Percentiles rank a stretch among this genome's conserved stretches.
Conservation (phyloP, 176 grass and related monocot species). For the Raddia guianensis region DNA sequence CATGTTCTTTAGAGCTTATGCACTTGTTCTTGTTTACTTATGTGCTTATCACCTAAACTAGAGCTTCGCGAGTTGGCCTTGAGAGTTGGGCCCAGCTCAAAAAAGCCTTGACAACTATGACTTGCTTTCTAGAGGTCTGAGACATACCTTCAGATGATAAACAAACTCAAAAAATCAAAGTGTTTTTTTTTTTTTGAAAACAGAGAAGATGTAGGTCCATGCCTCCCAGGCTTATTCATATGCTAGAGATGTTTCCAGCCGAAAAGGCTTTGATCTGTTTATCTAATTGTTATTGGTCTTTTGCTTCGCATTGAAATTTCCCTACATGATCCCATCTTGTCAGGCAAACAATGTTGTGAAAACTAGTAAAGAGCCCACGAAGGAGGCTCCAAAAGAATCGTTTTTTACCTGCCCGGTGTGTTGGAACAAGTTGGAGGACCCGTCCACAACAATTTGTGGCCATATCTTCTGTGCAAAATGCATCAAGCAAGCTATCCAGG, state of each 20-base stretch:
- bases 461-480: conserved; percentile 82
- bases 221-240: conserved; percentile 8
- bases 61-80: no score
- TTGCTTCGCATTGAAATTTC: conserved; percentile 2
- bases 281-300: conserved; percentile 7
- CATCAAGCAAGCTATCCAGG: conserved; percentile 71
- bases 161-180: no score
- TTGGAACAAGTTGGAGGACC: conserved; percentile 67
- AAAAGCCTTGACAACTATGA: no score
- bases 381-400: conserved; percentile 58
- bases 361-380: conserved; percentile 41
- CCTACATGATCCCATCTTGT: neutral
- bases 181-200: no score
- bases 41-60: no score
- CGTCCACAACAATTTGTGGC: conserved; percentile 82
- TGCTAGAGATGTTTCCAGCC: neutral
- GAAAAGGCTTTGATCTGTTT: conserved; percentile 15
- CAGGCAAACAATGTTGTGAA: conserved; percentile 36
- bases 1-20: no score
- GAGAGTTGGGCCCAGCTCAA: no score
- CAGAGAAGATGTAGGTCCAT: neutral
- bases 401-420: conserved; percentile 81
- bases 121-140: no score
- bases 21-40: no score
- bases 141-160: no score